Evolutionary conservation across 768 basidiomycete species (phyloP), one percentile per base, ranked within the genome.

Genomic region (Aureoboletus auriporus): DNA sequence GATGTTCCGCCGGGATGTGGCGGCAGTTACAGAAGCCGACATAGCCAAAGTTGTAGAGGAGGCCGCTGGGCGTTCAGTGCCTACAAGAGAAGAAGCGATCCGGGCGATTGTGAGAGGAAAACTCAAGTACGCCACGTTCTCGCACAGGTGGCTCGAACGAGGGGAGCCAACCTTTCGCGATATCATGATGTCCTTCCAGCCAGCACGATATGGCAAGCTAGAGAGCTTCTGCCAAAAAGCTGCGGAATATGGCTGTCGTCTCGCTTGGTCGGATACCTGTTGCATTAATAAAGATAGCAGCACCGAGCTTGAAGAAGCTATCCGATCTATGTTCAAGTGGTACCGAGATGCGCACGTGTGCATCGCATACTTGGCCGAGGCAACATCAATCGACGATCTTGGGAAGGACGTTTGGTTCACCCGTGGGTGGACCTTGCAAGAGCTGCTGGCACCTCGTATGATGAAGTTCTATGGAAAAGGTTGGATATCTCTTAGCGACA

Each of bases 241-340:
- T 17, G 54, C 47, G 0, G 63, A 59, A 33, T 67, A 65, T 30
- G 63, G 34, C 0, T 67, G 66, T 23, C 17, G 27, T 11, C 53
- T 66, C 3, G 68, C 62, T 29, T 70, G 66, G 66, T 65, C 62
- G n/a, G 68, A 69, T 30, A 69, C 68, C 13, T 66, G 61, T 10
- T 68, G 66, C 26, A 68, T 68, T 39, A 63, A 68, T 42, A 69
- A 68, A 7, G 58, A 65, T 8, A 68, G 66, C 43, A 68, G 68
- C 38, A 56, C 68, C 1, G 66, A 68, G 34, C 66, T 68, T 3
- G 62, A 69, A 44, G 64, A 67, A 43, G 65, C 64, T 1, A 65
- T 67, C 29, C 61, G 60, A n/a, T 65, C 65, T 28, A 67, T 65
- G 65, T 65, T 65, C 49, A 65, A 63, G 49, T 65, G 64, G 64